Base-by-base conservation (phyloP, 208 protist species). In the Crithidia bombi region DNA sequence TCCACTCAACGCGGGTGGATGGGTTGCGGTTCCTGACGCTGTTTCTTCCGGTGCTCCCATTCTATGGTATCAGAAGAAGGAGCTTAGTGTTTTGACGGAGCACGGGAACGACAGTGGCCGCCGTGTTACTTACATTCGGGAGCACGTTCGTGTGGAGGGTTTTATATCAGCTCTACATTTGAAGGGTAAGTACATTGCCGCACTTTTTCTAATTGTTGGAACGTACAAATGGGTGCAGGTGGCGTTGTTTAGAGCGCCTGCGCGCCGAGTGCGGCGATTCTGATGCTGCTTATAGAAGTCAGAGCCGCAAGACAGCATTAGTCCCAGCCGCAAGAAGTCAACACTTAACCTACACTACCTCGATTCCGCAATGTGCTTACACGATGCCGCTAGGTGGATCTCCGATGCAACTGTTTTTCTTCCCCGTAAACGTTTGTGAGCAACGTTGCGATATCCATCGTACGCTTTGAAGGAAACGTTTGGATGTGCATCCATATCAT, bases 221-320 rank as follows among this genome's bases (percentile, higher is more conserved):
- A 65, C 71, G n/a, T 89, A 79, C 47, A 92, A 92, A 66, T 89
- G 75, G 75, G 23, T 81, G 1, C 65, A 76, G 46, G 50, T 65
- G 10, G 51, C 64, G 4, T 47, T 64, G 19, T 75, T 78, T 36
- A 50, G 65, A 2, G 32, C 19, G 3, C 33, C 65, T 21, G 32
- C 25, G 28, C 76, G 64, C n/a, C 59, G 74, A 12, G 39, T 57
- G 41, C 59, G 64, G 17, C 71, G 64, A 11, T 71, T 71, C 49
- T 77, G 57, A 71, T 19, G 41, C 32, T 12, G 25, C 41, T 65
- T 58, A 5, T 9, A 1, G 0, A 25, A 32, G 26, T 26, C 6
- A 32, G 17, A 46, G 11, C 3, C n/a, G n/a, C n/a, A n/a, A n/a
- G n/a, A n/a, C n/a, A n/a, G n/a, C n/a, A n/a, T n/a, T n/a, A n/a